Evolutionary conservation across 2,329 filamentous ascomycete species (phyloP).

Genomic region (Grosmannia huntii): DNA sequence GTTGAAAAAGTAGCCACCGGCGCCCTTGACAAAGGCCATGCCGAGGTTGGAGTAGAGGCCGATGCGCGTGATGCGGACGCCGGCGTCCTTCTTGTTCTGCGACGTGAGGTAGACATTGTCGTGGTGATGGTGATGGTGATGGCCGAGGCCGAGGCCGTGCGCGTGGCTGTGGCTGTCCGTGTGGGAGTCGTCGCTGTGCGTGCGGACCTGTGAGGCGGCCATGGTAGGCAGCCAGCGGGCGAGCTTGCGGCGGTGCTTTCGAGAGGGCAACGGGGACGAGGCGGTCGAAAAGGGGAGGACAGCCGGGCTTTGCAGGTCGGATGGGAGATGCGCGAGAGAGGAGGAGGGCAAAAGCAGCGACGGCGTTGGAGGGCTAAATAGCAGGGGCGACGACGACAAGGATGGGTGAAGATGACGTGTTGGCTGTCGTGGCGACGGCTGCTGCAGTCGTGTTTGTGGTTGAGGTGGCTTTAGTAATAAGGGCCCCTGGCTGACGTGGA

Average conservation of each 20-base stretch:
- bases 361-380: constrained; percentile 7
- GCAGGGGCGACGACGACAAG: not conserved
- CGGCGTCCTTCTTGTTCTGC: constrained; percentile 77
- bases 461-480: constrained; percentile 20
- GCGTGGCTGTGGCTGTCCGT: constrained; percentile 39
- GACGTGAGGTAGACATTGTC: constrained; percentile 76
- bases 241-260: constrained; percentile 8
- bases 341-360: constrained; percentile 1
- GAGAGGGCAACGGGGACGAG: constrained; percentile 8
- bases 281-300: constrained; percentile 4
- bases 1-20: constrained; percentile 88
- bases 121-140: constrained; percentile 67
- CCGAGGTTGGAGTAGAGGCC: constrained; percentile 79
- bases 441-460: constrained; percentile 12
- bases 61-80: constrained; percentile 84
- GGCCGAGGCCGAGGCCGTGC: constrained; percentile 38
- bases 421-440: not conserved
- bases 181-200: constrained; percentile 34
- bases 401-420: not conserved
- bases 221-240: constrained; percentile 16
- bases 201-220: constrained; percentile 13
- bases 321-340: constrained; percentile 4
- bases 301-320: not conserved
- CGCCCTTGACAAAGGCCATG: constrained; percentile 88
- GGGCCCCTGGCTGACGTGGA: constrained; percentile 13